Evolutionary conservation across 345 rosid species (phyloP).

Genomic region (Lepidium sativum): DNA sequence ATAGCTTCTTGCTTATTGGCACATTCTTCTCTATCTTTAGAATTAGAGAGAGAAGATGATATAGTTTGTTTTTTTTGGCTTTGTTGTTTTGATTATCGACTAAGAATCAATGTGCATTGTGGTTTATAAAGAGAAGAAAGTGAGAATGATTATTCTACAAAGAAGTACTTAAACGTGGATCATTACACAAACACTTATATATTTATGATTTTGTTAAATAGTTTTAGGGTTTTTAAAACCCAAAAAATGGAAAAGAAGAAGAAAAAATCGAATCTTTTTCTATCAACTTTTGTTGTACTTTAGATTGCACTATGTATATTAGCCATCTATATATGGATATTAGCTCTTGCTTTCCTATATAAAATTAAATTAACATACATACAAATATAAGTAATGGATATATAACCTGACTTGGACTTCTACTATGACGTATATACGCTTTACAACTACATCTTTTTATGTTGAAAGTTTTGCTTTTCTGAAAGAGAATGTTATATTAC

Average conservation of each 20-base stretch:
- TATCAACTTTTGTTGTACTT: constrained; percentile 25
- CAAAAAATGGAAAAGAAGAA: constrained; percentile 6
- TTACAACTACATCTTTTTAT: constrained; percentile 14
- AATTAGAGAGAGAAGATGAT: constrained; percentile 14
- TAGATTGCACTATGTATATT: constrained; percentile 26
- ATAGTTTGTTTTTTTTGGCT: not conserved
- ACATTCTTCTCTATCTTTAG: constrained; percentile 38
- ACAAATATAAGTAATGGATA: constrained; percentile 11
- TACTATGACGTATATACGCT: constrained; percentile 24
- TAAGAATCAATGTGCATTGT: constrained; percentile 13
- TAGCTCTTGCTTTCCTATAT: constrained; percentile 8
- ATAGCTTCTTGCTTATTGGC: constrained; percentile 44
- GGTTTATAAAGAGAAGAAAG: constrained; percentile 26
- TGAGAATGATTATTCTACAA: constrained; percentile 12
- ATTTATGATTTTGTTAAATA: not conserved
- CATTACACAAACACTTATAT: not conserved
- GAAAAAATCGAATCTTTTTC: not conserved
- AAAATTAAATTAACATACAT: not conserved
- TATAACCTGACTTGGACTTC: constrained; percentile 18
- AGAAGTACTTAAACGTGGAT: constrained; percentile 22
- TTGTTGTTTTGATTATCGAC: constrained; percentile 25
- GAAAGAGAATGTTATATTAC: not conserved
- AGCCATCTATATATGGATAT: constrained; percentile 24
- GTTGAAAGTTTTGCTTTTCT: not conserved
- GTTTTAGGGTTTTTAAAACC: constrained; percentile 3